A percentile compares a stretch with the other conserved stretches of the same genome.
Evolutionary conservation across 306 rosid genomes (phyloP).

Genomic region (Vigna unguiculata): DNA sequence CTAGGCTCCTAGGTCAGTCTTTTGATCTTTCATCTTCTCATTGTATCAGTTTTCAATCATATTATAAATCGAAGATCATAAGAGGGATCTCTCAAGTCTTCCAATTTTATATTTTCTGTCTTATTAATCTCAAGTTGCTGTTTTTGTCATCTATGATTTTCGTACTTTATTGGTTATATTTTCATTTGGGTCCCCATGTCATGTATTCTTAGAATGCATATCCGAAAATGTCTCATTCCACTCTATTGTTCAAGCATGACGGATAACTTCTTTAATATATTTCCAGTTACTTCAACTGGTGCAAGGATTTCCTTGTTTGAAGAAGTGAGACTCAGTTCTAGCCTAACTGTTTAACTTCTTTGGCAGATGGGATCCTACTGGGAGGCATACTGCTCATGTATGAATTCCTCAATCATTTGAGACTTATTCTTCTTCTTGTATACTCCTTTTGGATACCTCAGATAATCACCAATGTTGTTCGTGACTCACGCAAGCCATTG

Average conservation of each 20-base stretch:
- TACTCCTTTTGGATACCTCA: slow-evolving; percentile 99
- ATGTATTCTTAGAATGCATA: slow-evolving; percentile 11
- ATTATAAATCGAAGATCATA: too few species aligned
- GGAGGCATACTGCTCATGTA: slow-evolving; percentile 98
- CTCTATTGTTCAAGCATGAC: not conserved
- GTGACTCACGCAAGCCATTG: slow-evolving; percentile 95
- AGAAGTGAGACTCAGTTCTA: slow-evolving; percentile 31
- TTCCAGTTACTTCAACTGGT: slow-evolving; percentile 14
- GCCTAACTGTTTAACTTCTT: slow-evolving; percentile 31
- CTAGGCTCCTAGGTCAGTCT: too few species aligned
- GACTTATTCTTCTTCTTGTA: slow-evolving; percentile 83
- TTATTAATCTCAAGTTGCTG: too few species aligned
- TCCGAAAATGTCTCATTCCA: not conserved
- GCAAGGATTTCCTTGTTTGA: slow-evolving; percentile 13
- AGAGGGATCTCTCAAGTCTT: too few species aligned
- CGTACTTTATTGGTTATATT: slow-evolving; percentile 7
- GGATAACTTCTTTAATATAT: slow-evolving; percentile 5
- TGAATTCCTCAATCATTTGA: slow-evolving; percentile 84
- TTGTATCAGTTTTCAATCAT: too few species aligned
- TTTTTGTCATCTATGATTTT: slow-evolving; percentile 6
- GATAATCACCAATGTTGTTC: slow-evolving; percentile 81
- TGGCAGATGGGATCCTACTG: slow-evolving; percentile 95
- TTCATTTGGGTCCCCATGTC: slow-evolving; percentile 3
- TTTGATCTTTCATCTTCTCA: too few species aligned
- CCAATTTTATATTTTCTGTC: too few species aligned